These are phyloP conservation scores for Pseudogymnoascus verrucosus DNA, from an alignment of 2,329 filamentous ascomycete species.

Conservation along the genomic window DNA sequence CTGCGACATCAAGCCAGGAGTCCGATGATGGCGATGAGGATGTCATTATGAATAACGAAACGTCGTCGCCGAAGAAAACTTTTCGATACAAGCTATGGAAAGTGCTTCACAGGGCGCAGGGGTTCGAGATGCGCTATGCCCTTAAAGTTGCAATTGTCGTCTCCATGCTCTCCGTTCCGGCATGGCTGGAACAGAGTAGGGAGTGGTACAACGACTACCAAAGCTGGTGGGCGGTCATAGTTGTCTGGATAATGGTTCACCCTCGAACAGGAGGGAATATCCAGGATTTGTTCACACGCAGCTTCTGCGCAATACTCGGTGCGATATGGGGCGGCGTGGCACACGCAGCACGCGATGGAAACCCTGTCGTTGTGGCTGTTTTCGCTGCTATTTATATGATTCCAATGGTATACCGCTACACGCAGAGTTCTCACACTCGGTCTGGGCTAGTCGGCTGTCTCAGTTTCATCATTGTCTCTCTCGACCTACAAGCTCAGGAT, in stretches of 20 bases:
- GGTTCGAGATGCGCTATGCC: conserved; percentile 50
- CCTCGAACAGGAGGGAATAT: conserved; percentile 47
- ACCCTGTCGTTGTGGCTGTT: conserved; percentile 45
- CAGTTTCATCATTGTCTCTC: conserved; percentile 47
- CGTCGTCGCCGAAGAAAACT: conserved; percentile 31
- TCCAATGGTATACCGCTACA: conserved; percentile 51
- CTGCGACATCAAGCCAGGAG: conserved; percentile 18
- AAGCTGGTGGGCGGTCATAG: conserved; percentile 50
- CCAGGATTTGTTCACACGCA: conserved; percentile 47
- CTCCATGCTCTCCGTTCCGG: conserved; percentile 44
- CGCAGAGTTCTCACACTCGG: conserved; percentile 46
- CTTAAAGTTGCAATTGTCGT: conserved; percentile 47
- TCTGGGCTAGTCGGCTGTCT: conserved; percentile 52
- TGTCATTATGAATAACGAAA: conserved; percentile 33
- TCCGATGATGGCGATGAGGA: conserved; percentile 31
- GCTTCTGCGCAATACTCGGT: conserved; percentile 41
- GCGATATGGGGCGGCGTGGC: conserved; percentile 47
- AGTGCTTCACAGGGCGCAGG: conserved; percentile 44
- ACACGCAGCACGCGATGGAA: conserved; percentile 43
- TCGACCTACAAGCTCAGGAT: conserved; percentile 27
- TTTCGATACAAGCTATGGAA: conserved; percentile 42
- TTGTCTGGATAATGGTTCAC: conserved; percentile 50
- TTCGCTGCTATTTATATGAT: conserved; percentile 50
- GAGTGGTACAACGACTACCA: conserved; percentile 49
- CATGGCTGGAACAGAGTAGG: conserved; percentile 38